phyloP scores from a whole-genome alignment of 768 basidiomycete species.

The Tylopilus vinaceipallidus region DNA sequence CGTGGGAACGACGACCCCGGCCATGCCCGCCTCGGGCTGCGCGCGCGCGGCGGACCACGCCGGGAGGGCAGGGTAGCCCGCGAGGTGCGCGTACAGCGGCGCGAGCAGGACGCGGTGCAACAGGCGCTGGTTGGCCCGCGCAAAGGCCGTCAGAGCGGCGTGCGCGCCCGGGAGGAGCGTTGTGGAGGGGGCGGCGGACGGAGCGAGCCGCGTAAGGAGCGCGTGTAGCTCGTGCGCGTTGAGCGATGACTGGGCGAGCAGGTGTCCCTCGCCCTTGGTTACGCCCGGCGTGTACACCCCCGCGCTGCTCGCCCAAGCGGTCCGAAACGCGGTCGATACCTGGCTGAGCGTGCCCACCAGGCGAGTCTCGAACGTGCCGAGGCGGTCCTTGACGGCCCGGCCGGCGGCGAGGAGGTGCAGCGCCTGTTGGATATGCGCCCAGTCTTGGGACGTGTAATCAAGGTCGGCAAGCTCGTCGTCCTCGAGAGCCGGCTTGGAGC shows the following conservation, averaged over 20 bases:
- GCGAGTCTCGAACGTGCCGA: slow-evolving; percentile 67
- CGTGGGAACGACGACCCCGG: slow-evolving; percentile 64
- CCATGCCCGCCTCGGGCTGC: slow-evolving; percentile 30
- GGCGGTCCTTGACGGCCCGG: slow-evolving; percentile 65
- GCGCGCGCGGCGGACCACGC: slow-evolving; percentile 57
- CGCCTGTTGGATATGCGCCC: slow-evolving; percentile 80
- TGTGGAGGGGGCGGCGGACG: slow-evolving; percentile 12
- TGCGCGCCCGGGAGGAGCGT: slow-evolving; percentile 53
- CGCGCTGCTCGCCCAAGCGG: slow-evolving; percentile 48
- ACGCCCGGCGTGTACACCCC: slow-evolving; percentile 56
- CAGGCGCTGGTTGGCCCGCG: slow-evolving; percentile 69
- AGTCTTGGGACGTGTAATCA: slow-evolving; percentile 88
- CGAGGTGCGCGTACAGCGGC: slow-evolving; percentile 73
- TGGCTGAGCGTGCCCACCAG: slow-evolving; percentile 58
- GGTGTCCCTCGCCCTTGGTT: slow-evolving; percentile 64
- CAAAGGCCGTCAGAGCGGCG: slow-evolving; percentile 58
- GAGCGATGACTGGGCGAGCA: slow-evolving; percentile 81
- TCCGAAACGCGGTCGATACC: slow-evolving; percentile 56
- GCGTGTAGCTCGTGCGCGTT: slow-evolving; percentile 70
- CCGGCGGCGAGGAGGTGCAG: slow-evolving; percentile 84
- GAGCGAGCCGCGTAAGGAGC: slow-evolving; percentile 32
- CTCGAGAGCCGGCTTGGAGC: slow-evolving; percentile 26
- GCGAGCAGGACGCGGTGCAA: slow-evolving; percentile 83
- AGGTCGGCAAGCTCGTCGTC: slow-evolving; percentile 71
- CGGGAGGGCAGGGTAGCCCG: slow-evolving; percentile 63